These are phyloP conservation scores for Alternaria hordeiaustralica DNA, from an alignment of 2,329 filamentous ascomycete species.

Conservation along the genomic window DNA sequence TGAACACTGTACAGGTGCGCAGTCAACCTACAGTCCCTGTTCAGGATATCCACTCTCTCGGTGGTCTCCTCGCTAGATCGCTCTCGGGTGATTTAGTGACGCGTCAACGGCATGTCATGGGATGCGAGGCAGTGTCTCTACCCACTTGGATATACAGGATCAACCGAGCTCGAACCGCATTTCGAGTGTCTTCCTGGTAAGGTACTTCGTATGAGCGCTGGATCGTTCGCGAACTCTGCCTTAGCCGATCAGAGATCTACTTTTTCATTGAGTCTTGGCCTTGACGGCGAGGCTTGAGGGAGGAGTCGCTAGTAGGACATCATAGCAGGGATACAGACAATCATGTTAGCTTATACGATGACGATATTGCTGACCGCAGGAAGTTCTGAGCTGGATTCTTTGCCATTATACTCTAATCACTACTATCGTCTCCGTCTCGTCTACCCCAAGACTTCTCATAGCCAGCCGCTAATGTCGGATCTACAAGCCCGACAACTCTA, in stretches of 20 bases:
- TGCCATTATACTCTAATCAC: slow-evolving; percentile 5
- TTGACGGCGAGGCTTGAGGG: neutral
- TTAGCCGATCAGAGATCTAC: neutral
- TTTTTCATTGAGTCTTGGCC: neutral
- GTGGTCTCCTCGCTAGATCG: neutral
- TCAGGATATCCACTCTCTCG: neutral
- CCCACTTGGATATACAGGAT: neutral
- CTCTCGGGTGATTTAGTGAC: neutral
- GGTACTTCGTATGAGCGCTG: neutral
- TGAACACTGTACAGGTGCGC: neutral
- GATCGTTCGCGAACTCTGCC: neutral
- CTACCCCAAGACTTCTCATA: slow-evolving; percentile 16
- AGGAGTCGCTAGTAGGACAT: neutral
- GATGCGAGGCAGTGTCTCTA: neutral
- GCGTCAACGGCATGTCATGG: neutral
- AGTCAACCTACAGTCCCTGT: neutral
- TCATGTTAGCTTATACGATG: too few species aligned
- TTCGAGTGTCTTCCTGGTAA: neutral
- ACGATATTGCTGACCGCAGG: too few species aligned
- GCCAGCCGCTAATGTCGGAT: slow-evolving; percentile 26
- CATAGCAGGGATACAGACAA: too few species aligned
- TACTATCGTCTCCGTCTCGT: neutral
- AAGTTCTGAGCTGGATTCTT: neutral
- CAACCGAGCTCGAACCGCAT: neutral
- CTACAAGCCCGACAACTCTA: slow-evolving; percentile 37